phyloP scores from a whole-genome alignment of 1,284 basidiomycete genomes.

The Ceratobasidium sp. region DNA sequence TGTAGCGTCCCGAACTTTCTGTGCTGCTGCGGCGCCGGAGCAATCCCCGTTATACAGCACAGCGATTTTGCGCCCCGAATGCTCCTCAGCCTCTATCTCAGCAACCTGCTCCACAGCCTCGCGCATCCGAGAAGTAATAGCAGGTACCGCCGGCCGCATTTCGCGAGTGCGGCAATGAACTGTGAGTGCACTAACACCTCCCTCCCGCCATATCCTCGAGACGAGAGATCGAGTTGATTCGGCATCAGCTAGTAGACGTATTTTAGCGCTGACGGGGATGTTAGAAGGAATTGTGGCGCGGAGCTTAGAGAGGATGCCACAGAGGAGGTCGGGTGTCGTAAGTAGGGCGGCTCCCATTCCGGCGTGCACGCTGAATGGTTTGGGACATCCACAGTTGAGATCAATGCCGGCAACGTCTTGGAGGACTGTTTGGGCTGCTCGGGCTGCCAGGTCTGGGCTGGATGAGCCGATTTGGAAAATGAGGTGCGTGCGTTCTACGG shows the following conservation, averaged over 20 bases:
- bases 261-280: slow-evolving; percentile 92
- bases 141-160: slow-evolving; percentile 89
- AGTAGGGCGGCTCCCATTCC: slow-evolving; percentile 98
- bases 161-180: slow-evolving; percentile 96
- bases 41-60: slow-evolving; percentile 97
- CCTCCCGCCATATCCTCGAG: slow-evolving; percentile 87
- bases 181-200: slow-evolving; percentile 85
- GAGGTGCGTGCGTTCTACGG: slow-evolving; percentile 91
- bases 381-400: slow-evolving; percentile 95
- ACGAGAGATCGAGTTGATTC: slow-evolving; percentile 90
- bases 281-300: slow-evolving; percentile 79
- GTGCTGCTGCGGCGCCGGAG: slow-evolving; percentile 81
- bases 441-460: slow-evolving; percentile 88
- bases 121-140: slow-evolving; percentile 81
- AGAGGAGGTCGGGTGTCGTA: slow-evolving; percentile 90
- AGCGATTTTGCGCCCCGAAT: slow-evolving; percentile 70
- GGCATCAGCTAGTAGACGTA: slow-evolving; percentile 88
- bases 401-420: slow-evolving; percentile 95
- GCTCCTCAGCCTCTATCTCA: slow-evolving; percentile 66
- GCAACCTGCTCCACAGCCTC: slow-evolving; percentile 89
- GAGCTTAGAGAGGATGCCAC: slow-evolving; percentile 85
- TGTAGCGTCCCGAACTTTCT: slow-evolving; percentile 79
- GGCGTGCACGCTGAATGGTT: slow-evolving; percentile 93
- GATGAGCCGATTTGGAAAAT: slow-evolving; percentile 95
- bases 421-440: slow-evolving; percentile 89